Base-by-base conservation (phyloP, 345 rosid genomes). In the Xanthoceras sorbifolium region DNA sequence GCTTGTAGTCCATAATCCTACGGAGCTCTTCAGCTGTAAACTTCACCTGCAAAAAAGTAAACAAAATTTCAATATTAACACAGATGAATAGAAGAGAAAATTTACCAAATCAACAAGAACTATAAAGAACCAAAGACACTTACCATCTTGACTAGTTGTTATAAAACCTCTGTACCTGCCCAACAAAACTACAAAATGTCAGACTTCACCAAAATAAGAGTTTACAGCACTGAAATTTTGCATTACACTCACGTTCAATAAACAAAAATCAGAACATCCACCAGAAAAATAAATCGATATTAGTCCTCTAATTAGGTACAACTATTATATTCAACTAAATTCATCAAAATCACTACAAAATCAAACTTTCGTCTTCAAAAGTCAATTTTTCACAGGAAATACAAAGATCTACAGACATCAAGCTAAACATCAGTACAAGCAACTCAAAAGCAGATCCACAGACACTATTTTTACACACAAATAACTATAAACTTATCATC, bases 21-120 rank as follows among this genome's bases (percentile, higher is more conserved):
- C 92, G 90, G 67, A 89, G 90, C 85, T 82, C 90, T 1, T 89
- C 92, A 3, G 85, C 89, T 0, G 92, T 89, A 57, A 89, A 89
- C 85, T 85, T 89, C 89, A 89, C 92, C 92, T 88, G 89, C 42
- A 72, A 12, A 0, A 67, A 28, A 71, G 4, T 29, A 61, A 71
- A 4, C 34, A 62, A 8, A 42, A 32, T 55, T 31, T 28, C 61
- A 25, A 15, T 9, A 32, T 5, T n/a, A 74, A 29, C 2, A 11
- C 29, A n/a, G 2, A 28, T 6, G 2, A 8, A 38, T 12, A 71
- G n/a, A 32, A 20, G 14, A n/a, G 0, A 10, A 28, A n/a, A 8
- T 9, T 17, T 2, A 0, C 8, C 7, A 50, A 64, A 74, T 4
- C 38, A 25, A 15, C 5, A 36, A 40, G 11, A 6, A 61, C 4